A percentile compares a stretch with the other conserved stretches of the same genome.
Conservation (phyloP, 108 stramenopile genomes). For the Pinguiococcus pyrenoidosus region DNA sequence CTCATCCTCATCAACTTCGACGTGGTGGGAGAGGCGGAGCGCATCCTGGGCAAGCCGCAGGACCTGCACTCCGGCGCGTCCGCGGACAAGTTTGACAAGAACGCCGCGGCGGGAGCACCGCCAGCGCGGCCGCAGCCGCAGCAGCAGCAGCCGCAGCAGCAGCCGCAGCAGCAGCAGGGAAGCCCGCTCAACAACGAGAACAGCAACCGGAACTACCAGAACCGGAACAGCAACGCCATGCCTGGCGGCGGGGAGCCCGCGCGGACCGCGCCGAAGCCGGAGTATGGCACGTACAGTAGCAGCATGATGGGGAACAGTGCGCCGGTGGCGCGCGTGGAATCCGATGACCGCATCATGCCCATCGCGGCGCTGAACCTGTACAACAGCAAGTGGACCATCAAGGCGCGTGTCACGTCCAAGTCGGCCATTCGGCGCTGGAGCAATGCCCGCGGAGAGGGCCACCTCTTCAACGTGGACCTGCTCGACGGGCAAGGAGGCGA, state of each 20-base stretch:
- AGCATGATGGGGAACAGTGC: too few species aligned
- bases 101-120: conserved; percentile 1
- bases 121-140: conserved; percentile 3
- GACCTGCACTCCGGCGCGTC: neutral
- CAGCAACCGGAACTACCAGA: conserved; percentile 12
- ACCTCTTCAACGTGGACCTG: conserved; percentile 65
- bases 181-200: neutral
- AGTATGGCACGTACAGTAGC: too few species aligned
- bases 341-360: conserved; percentile 16
- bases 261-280: too few species aligned
- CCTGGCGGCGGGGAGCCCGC: too few species aligned
- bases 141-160: neutral
- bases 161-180: neutral
- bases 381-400: conserved; percentile 73
- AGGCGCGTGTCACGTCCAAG: conserved; percentile 68
- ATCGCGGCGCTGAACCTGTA: conserved; percentile 86
- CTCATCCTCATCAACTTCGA: conserved; percentile 53
- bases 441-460: conserved; percentile 78
- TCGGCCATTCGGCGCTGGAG: conserved; percentile 63
- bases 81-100: too few species aligned
- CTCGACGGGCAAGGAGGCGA: conserved; percentile 69
- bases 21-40: conserved; percentile 10
- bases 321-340: too few species aligned
- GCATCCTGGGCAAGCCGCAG: neutral
- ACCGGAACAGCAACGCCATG: conserved; percentile 2